A percentile compares a stretch with the other conserved stretches of the same genome.
These are phyloP conservation scores for Syncephalastrum racemosum DNA, from an alignment of 371 early-diverging fungal genomes.

Conservation along the genomic window DNA sequence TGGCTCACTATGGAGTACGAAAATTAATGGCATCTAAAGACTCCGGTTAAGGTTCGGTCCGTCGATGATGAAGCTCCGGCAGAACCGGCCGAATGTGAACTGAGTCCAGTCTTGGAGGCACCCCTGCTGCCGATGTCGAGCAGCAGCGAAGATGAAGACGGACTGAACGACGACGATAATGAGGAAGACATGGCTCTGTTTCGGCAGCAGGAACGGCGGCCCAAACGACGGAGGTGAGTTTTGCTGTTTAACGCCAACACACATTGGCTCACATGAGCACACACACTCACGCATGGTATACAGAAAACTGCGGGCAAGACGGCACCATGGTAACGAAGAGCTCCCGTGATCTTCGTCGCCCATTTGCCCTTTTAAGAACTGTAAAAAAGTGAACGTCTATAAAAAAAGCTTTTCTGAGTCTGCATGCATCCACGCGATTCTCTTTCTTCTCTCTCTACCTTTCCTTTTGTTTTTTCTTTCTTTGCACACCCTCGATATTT, in stretches of 20 bases:
- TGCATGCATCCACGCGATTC: not conserved
- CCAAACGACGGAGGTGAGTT: conserved; percentile 5
- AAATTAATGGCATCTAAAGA: no score
- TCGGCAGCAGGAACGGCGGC: not conserved
- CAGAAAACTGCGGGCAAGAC: conserved; percentile 14
- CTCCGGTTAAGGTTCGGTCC: no score
- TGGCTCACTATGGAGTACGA: no score
- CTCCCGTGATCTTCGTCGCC: conserved; percentile 4
- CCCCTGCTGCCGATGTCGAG: conserved; percentile 12
- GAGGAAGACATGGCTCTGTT: conserved; percentile 1
- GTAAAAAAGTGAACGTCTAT: conserved; percentile 5
- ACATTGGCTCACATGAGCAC: no score
- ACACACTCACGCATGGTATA: not conserved
- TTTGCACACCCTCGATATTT: not conserved
- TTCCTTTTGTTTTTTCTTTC: conserved; percentile 1
- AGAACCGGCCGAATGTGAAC: no score
- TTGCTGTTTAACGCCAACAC: not conserved
- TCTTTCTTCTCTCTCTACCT: not conserved
- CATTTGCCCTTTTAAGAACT: no score
- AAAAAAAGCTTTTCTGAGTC: conserved; percentile 2
- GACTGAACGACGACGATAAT: not conserved
- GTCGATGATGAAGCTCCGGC: no score
- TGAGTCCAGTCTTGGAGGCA: conserved; percentile 18
- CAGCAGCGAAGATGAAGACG: conserved; percentile 12
- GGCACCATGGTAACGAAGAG: conserved; percentile 4